Evolutionary conservation across 805 yeast genomes (phyloP).

Genomic region (Pichia exigua): DNA sequence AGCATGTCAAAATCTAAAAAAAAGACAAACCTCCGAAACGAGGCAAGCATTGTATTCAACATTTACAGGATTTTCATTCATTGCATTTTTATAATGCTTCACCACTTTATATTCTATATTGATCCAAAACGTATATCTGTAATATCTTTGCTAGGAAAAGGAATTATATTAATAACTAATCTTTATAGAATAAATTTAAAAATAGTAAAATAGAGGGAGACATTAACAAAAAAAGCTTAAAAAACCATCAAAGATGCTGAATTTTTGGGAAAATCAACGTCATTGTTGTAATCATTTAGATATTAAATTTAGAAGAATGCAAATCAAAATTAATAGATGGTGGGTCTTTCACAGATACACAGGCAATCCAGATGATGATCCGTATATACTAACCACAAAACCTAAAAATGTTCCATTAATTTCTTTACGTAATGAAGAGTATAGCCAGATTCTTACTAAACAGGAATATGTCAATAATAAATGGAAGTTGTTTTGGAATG

Average conservation of each 20-base stretch:
- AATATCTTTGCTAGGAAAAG: not conserved
- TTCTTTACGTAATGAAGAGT: conserved; percentile 21
- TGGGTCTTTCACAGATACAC: conserved; percentile 18
- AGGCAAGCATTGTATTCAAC: not conserved
- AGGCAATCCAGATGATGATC: conserved; percentile 18
- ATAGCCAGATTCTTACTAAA: conserved; percentile 9
- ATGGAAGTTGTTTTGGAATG: not conserved
- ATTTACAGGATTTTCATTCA: not conserved
- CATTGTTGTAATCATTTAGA: not conserved
- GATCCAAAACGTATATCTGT: too few relatives aligned
- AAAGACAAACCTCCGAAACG: not conserved
- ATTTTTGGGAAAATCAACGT: not conserved
- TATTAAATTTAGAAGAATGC: conserved; percentile 9
- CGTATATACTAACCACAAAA: conserved; percentile 20
- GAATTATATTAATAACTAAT: too few relatives aligned
- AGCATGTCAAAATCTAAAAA: not conserved
- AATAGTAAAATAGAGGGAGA: not conserved
- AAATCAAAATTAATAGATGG: conserved; percentile 23
- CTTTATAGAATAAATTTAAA: not conserved
- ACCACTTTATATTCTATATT: too few relatives aligned
- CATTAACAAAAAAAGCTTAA: not conserved
- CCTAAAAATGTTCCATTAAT: conserved; percentile 21
- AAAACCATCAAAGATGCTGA: not conserved
- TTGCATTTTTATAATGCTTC: not conserved
- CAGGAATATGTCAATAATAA: not conserved